Conservation (phyloP, 179 eudicot genomes). For the Silene noctiflora region DNA sequence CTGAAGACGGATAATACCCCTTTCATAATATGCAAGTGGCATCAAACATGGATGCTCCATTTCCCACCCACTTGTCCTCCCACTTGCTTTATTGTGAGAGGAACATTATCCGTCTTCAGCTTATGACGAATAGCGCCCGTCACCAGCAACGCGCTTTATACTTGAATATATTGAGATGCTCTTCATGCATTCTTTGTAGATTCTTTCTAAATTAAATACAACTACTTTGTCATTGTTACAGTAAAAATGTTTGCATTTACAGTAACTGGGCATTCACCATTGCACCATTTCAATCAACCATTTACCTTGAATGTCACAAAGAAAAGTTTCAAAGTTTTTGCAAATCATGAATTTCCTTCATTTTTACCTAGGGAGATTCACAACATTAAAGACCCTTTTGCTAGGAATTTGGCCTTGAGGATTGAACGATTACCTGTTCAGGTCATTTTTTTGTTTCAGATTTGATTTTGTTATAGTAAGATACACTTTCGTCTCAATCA, state of each 20-base stretch:
- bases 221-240: too few relatives aligned
- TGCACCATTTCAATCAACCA: slow-evolving; percentile 5
- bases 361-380: slow-evolving; percentile 63
- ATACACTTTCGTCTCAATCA: not conserved
- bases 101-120: too few relatives aligned
- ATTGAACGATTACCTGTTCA: slow-evolving; percentile 62
- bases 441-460: slow-evolving; percentile 19
- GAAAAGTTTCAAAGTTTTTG: slow-evolving; percentile 21
- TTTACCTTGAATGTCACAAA: slow-evolving; percentile 11
- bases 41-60: too few relatives aligned
- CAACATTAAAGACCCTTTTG: slow-evolving; percentile 65
- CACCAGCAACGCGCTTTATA: too few relatives aligned
- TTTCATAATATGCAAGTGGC: too few relatives aligned
- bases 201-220: too few relatives aligned
- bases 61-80: too few relatives aligned
- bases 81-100: too few relatives aligned
- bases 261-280: not conserved
- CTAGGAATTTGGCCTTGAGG: slow-evolving; percentile 54
- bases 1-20: too few relatives aligned
- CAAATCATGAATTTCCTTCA: slow-evolving; percentile 44
- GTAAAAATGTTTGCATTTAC: slow-evolving; percentile 13
- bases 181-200: too few relatives aligned
- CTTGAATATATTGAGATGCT: too few relatives aligned
- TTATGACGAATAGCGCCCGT: too few relatives aligned
- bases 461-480: not conserved